These are phyloP conservation scores for Solanum commersonii DNA, from an alignment of 257 asterid genomes.

Conservation along the genomic window DNA sequence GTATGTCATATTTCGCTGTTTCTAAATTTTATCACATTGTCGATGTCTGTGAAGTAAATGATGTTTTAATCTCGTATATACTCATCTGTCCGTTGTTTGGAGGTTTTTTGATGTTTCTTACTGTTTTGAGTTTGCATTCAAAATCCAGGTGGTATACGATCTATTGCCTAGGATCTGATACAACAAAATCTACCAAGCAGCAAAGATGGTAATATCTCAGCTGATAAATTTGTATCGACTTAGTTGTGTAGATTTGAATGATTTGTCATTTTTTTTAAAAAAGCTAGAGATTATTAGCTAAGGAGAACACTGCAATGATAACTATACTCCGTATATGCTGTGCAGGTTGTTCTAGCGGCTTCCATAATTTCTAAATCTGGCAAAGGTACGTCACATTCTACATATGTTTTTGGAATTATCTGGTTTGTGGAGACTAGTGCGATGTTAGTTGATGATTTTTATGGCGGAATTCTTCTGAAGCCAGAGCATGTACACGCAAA, in stretches of 20 bases:
- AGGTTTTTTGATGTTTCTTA: neutral
- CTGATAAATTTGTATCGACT: neutral
- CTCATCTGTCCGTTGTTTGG: neutral
- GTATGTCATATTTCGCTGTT: neutral
- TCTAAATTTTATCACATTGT: neutral
- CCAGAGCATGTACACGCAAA: neutral
- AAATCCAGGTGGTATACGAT: neutral
- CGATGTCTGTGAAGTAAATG: neutral
- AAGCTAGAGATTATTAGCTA: neutral
- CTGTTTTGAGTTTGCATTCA: neutral
- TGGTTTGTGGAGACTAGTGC: neutral
- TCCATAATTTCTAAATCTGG: slow-evolving; percentile 81
- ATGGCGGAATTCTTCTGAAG: neutral
- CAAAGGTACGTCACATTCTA: slow-evolving; percentile 44
- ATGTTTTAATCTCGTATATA: neutral
- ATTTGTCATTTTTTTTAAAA: neutral
- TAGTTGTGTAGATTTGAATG: neutral
- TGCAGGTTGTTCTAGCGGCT: slow-evolving; percentile 92
- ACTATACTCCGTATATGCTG: neutral
- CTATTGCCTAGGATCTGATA: neutral
- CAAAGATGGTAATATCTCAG: neutral
- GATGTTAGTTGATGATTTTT: neutral
- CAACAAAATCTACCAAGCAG: neutral
- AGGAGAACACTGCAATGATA: neutral
- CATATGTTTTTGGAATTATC: neutral